phyloP scores from a whole-genome alignment of 2,329 filamentous ascomycete species.

The Calonectria crousiana region DNA sequence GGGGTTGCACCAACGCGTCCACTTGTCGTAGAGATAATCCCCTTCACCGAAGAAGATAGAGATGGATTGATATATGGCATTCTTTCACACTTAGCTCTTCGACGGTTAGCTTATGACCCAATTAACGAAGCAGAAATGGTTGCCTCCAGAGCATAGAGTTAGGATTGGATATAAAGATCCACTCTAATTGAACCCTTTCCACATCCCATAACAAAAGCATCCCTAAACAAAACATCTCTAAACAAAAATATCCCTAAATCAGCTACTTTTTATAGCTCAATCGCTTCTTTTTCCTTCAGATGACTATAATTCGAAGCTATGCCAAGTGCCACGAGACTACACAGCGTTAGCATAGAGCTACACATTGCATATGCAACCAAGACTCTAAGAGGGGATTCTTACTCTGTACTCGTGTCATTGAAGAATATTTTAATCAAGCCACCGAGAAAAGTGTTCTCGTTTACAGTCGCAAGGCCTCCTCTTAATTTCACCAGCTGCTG shows the following conservation, averaged over 20 bases:
- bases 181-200: too few relatives aligned
- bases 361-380: background rate
- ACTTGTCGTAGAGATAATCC: constrained; percentile 4
- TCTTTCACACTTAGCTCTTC: constrained; percentile 12
- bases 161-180: too few relatives aligned
- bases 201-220: too few relatives aligned
- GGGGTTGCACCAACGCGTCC: background rate
- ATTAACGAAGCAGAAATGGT: background rate
- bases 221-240: too few relatives aligned
- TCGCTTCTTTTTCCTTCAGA: background rate
- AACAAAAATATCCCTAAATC: too few relatives aligned
- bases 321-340: background rate
- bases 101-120: constrained; percentile 10
- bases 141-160: too few relatives aligned
- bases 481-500: background rate
- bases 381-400: background rate
- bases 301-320: background rate
- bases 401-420: background rate
- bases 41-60: constrained; percentile 4
- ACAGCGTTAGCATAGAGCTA: background rate
- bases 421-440: background rate
- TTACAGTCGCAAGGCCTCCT: background rate
- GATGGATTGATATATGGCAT: background rate
- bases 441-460: background rate
- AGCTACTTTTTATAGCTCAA: background rate